A percentile compares a stretch with the other conserved stretches of the same genome.
phyloP scores from a whole-genome alignment of 176 grass and related monocot genomes.

The Aegilops speltoides region DNA sequence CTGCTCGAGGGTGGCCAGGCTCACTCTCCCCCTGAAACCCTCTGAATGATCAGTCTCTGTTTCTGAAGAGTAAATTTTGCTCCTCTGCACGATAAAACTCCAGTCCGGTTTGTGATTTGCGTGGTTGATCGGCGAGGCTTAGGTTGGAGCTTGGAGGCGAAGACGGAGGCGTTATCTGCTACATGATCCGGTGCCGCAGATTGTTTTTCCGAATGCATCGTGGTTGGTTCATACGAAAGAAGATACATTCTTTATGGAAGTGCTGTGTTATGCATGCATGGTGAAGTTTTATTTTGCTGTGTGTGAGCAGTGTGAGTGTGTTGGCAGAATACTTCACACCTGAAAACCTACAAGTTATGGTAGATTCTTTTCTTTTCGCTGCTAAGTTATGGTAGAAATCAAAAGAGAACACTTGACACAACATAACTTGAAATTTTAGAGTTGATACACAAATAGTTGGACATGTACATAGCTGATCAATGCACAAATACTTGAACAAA shows the following conservation, averaged over 20 bases:
- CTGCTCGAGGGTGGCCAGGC: constrained; percentile 80
- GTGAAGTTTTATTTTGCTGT: neutral
- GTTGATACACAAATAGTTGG: too few relatives aligned
- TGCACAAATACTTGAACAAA: too few relatives aligned
- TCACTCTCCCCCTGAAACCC: constrained; percentile 72
- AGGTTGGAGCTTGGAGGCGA: neutral
- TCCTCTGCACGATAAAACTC: neutral
- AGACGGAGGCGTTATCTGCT: neutral
- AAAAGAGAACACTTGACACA: too few relatives aligned
- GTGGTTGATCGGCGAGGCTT: too few relatives aligned
- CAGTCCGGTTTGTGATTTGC: too few relatives aligned
- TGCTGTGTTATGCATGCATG: neutral
- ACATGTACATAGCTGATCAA: too few relatives aligned
- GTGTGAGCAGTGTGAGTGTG: neutral
- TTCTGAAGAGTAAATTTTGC: neutral
- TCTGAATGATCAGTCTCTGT: constrained; percentile 6
- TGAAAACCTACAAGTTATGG: too few relatives aligned
- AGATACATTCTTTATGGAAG: neutral
- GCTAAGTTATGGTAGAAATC: too few relatives aligned
- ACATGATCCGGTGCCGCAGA: neutral
- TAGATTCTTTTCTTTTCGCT: too few relatives aligned
- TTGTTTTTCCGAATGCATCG: neutral
- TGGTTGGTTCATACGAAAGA: neutral
- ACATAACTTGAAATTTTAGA: too few relatives aligned
- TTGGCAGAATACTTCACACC: neutral